These are phyloP conservation scores for Globisporangium polare DNA, from an alignment of 352 stramenopile species.

Conservation along the genomic window DNA sequence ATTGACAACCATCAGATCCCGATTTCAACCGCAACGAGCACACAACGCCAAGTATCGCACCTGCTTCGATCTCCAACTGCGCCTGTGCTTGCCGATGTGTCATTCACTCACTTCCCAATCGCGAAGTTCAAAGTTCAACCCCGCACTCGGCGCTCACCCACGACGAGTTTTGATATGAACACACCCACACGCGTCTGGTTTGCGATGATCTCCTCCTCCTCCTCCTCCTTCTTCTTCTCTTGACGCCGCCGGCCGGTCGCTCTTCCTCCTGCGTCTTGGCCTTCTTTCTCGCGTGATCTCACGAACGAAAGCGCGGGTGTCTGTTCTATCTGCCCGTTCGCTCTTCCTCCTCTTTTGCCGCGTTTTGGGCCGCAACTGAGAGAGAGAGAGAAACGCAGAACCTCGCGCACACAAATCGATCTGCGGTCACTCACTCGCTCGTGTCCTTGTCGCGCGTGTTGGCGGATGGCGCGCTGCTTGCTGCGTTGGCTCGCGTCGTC, in stretches of 20 bases:
- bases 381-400: neutral
- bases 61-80: constrained; percentile 10
- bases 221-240: neutral
- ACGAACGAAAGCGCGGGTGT: neutral
- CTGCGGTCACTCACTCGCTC: neutral
- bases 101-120: constrained; percentile 8
- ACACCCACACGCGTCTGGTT: neutral
- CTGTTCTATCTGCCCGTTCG: neutral
- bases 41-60: constrained; percentile 3
- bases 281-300: neutral
- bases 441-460: neutral
- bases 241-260: neutral
- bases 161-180: neutral
- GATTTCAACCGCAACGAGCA: neutral
- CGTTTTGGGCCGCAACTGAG: neutral
- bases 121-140: neutral
- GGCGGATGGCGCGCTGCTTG: neutral
- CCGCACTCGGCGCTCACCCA: neutral
- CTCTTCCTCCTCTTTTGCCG: neutral
- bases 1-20: neutral
- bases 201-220: neutral
- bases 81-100: constrained; percentile 12
- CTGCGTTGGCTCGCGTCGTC: neutral
- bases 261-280: neutral
- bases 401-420: neutral